Conservation (phyloP, 2,329 filamentous ascomycete genomes). For the Colletotrichum tanaceti region DNA sequence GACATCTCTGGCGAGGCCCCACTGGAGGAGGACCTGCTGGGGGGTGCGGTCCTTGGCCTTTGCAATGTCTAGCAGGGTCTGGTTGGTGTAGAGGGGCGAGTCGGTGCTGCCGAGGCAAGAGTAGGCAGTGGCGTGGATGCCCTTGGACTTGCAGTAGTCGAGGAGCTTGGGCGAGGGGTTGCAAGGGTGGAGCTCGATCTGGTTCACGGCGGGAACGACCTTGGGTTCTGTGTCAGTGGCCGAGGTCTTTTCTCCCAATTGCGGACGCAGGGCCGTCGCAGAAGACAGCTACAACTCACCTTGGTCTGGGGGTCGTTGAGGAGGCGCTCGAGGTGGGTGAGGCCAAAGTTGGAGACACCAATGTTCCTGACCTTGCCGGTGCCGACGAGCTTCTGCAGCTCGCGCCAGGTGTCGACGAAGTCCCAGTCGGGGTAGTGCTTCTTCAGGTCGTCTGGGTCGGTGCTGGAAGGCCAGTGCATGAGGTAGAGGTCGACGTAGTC, state of each 20-base stretch:
- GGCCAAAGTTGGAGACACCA: conserved; percentile 87
- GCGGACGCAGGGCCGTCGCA: no score
- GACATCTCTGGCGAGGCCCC: conserved; percentile 84
- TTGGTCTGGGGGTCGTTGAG: conserved; percentile 73
- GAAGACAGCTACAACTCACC: conserved; percentile 51
- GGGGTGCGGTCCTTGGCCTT: conserved; percentile 74
- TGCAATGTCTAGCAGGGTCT: conserved; percentile 71
- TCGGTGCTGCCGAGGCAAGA: conserved; percentile 78
- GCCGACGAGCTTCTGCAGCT: conserved; percentile 75
- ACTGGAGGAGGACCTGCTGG: conserved; percentile 82
- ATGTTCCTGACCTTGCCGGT: conserved; percentile 82
- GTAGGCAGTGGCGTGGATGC: conserved; percentile 80
- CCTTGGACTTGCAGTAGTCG: conserved; percentile 76
- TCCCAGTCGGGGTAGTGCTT: conserved; percentile 83
- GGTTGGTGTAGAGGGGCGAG: conserved; percentile 76
- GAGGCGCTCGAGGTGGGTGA: conserved; percentile 82
- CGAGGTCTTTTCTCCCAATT: no score
- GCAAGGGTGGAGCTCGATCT: conserved; percentile 84
- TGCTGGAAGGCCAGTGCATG: conserved; percentile 78
- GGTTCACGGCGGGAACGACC: conserved; percentile 77
- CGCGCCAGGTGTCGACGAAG: conserved; percentile 82
- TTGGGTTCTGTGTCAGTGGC: conserved; percentile 43
- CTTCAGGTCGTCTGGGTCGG: conserved; percentile 69
- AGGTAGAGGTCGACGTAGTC: conserved; percentile 78
- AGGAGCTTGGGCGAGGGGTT: conserved; percentile 84